phyloP scores from a whole-genome alignment of 371 early-diverging fungal genomes.

The Parasitella parasitica region DNA sequence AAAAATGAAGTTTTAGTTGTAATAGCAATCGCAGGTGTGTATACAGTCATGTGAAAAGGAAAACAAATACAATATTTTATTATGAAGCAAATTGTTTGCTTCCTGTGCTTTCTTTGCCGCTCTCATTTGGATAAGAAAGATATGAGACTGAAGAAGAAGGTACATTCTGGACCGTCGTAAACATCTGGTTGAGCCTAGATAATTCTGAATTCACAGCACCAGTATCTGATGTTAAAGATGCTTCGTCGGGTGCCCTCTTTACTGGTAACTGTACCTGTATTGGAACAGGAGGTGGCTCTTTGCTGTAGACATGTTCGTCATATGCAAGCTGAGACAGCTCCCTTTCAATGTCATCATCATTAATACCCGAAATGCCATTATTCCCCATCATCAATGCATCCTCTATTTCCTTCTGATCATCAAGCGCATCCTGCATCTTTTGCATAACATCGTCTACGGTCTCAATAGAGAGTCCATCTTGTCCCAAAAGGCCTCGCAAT shows the following conservation, averaged over 20 bases:
- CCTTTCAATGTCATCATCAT: conserved; percentile 46
- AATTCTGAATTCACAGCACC: conserved; percentile 11
- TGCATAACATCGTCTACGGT: conserved; percentile 51
- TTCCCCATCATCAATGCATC: conserved; percentile 42
- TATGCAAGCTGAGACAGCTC: conserved; percentile 41
- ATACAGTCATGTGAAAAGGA: too few relatives aligned
- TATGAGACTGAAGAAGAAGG: too few relatives aligned
- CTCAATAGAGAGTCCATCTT: conserved; percentile 39
- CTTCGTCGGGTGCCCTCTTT: conserved; percentile 3
- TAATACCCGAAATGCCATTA: conserved; percentile 18
- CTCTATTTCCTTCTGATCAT: conserved; percentile 59
- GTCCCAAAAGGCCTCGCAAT: conserved; percentile 33
- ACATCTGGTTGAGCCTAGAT: conserved; percentile 22
- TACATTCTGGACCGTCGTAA: conserved; percentile 4
- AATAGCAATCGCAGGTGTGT: too few relatives aligned
- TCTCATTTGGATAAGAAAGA: too few relatives aligned
- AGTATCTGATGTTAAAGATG: not conserved
- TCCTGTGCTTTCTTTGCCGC: too few relatives aligned
- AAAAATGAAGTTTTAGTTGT: too few relatives aligned
- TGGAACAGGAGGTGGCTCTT: not conserved
- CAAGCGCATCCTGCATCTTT: conserved; percentile 44
- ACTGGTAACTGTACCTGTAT: conserved; percentile 5
- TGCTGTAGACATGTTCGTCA: not conserved
- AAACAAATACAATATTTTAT: too few relatives aligned
- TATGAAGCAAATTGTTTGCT: too few relatives aligned